Conservation (phyloP, 2,329 filamentous ascomycete genomes). For the Beauveria caledonica region DNA sequence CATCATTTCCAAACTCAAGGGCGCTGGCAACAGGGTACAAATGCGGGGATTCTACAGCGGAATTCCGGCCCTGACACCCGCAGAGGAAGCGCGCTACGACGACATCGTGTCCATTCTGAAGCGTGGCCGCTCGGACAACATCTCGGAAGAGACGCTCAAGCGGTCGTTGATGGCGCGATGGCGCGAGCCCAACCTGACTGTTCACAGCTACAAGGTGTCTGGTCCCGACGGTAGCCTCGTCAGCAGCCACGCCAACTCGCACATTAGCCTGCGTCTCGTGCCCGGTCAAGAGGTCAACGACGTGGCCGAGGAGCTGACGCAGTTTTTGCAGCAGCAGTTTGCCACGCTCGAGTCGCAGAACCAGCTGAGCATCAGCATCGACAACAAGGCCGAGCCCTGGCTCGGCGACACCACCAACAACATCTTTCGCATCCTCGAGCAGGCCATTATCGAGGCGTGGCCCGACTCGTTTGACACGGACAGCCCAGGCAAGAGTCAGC, state of each 20-base stretch:
- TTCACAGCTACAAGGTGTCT: slow-evolving; percentile 87
- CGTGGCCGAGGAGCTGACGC: slow-evolving; percentile 59
- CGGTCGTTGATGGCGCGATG: slow-evolving; percentile 84
- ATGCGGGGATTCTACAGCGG: slow-evolving; percentile 86
- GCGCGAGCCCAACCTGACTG: slow-evolving; percentile 89
- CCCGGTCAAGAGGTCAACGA: slow-evolving; percentile 81
- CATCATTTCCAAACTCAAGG: slow-evolving; percentile 74
- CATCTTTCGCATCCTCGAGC: slow-evolving; percentile 82
- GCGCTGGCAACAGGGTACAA: slow-evolving; percentile 68
- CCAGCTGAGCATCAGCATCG: slow-evolving; percentile 69
- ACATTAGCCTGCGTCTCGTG: slow-evolving; percentile 84
- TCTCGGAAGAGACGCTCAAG: slow-evolving; percentile 62
- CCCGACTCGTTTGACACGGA: slow-evolving; percentile 41
- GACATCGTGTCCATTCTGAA: slow-evolving; percentile 75
- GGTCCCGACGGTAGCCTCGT: slow-evolving; percentile 90
- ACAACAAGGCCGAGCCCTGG: slow-evolving; percentile 94
- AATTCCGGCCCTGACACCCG: slow-evolving; percentile 64
- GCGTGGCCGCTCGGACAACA: slow-evolving; percentile 54
- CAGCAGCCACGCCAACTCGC: slow-evolving; percentile 78
- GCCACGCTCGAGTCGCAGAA: slow-evolving; percentile 71
- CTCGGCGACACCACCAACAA: slow-evolving; percentile 84
- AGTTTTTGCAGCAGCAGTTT: slow-evolving; percentile 66
- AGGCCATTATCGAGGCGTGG: slow-evolving; percentile 78
- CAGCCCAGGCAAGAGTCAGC: background rate
- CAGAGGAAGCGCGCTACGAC: slow-evolving; percentile 73